A percentile compares a stretch with the other conserved stretches of the same genome.
Evolutionary conservation across 495 filamentous ascomycete genomes (phyloP).

Genomic region (Oidiodendron maius): DNA sequence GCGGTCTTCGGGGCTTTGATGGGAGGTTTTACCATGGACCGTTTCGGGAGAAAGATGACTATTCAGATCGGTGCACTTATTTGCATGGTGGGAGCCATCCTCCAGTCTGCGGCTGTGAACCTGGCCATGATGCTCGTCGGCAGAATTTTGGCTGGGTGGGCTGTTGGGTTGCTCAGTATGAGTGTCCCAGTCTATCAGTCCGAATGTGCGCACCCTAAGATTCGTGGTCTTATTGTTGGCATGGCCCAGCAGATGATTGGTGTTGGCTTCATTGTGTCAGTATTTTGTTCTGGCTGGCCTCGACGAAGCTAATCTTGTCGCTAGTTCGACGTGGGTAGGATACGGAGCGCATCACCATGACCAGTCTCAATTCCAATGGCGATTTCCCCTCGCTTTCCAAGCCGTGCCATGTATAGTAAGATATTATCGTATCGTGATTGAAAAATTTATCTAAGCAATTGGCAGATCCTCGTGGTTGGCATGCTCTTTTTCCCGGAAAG

Average conservation of each 20-base stretch:
- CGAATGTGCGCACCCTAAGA: constrained; percentile 18
- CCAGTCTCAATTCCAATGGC: constrained; percentile 52
- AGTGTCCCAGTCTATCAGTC: constrained; percentile 62
- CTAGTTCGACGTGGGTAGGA: constrained; percentile 64
- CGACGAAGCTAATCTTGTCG: constrained; percentile 29
- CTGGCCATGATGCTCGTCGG: constrained; percentile 53
- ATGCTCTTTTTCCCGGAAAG: constrained; percentile 67
- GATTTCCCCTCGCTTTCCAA: constrained; percentile 71
- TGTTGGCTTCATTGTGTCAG: not conserved
- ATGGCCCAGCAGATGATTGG: not conserved
- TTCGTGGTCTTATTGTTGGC: not conserved
- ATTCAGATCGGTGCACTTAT: constrained; percentile 64
- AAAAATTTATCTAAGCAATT: too few species aligned
- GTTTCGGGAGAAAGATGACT: constrained; percentile 59
- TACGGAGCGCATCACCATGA: constrained; percentile 62
- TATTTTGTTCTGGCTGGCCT: constrained; percentile 50
- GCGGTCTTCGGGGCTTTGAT: constrained; percentile 65
- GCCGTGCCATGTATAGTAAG: too few species aligned
- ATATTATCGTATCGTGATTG: too few species aligned
- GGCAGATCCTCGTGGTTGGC: constrained; percentile 45
- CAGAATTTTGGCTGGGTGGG: constrained; percentile 60
- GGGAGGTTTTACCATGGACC: constrained; percentile 62
- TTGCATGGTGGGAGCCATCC: constrained; percentile 55
- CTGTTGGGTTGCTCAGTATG: constrained; percentile 57
- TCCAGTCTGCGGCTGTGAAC: constrained; percentile 44